phyloP scores from a whole-genome alignment of 2,329 filamentous ascomycete genomes.

The Malbranchea cinnamomea region DNA sequence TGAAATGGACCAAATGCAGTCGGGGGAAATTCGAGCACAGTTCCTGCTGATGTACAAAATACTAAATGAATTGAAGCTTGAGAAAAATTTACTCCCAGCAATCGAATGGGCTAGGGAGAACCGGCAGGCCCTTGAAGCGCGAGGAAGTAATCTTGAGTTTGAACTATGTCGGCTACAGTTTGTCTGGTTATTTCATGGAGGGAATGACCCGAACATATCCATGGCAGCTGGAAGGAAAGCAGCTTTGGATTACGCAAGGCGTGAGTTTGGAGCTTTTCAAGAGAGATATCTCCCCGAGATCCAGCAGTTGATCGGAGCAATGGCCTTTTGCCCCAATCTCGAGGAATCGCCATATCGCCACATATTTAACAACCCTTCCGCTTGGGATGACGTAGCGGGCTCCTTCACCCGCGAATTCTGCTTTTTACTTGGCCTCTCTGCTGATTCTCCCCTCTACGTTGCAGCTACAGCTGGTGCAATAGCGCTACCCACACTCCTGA shows the following conservation, averaged over 20 bases:
- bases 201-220: constrained; percentile 14
- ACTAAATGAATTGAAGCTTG: constrained; percentile 56
- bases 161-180: constrained; percentile 84
- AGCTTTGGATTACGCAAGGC: constrained; percentile 62
- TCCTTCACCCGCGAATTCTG: constrained; percentile 93
- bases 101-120: constrained; percentile 75
- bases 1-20: constrained; percentile 44
- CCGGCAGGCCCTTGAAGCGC: constrained; percentile 53
- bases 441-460: constrained; percentile 83
- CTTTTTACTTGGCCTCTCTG: constrained; percentile 73
- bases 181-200: constrained; percentile 69
- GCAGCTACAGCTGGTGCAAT: constrained; percentile 86
- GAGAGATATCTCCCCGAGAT: constrained; percentile 64
- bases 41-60: constrained; percentile 89
- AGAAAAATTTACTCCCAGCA: constrained; percentile 61
- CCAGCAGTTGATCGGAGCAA: constrained; percentile 62
- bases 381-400: constrained; percentile 71
- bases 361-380: constrained; percentile 58
- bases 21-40: constrained; percentile 55
- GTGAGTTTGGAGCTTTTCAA: constrained; percentile 61
- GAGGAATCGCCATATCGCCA: constrained; percentile 59
- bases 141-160: constrained; percentile 88
- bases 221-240: constrained; percentile 19
- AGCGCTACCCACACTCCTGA: constrained; percentile 74
- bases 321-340: constrained; percentile 66